Evolutionary conservation across 805 yeast genomes (phyloP), one percentile per base, ranked within the genome.

Genomic region (Candida loeiensis): DNA sequence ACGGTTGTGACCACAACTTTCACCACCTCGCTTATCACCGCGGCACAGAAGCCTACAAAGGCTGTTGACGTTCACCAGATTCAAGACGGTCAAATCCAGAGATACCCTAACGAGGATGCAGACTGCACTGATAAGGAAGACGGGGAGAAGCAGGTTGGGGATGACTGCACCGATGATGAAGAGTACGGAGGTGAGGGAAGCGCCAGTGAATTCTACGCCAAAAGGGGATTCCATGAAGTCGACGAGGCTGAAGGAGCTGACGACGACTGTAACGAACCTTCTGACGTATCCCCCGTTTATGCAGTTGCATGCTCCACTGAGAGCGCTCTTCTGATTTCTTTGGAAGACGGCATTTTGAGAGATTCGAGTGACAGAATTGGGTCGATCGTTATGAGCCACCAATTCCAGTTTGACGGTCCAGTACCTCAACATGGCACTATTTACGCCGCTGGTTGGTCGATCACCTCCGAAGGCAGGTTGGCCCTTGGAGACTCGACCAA

Each of bases 331-430:
- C 46, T 43, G 39, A 56, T 67, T 58, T 48, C 54, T 4, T 52
- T 67, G 20, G 40, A 50, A 9, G 61, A 60, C 26, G 60, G 63
- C 2, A 51, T 61, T 15, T 49, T 67, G 38, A 49, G 56, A 20
- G 70, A 66, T 44, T 42, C 58, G 13, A 54, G 49, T 17, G 51
- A 56, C 37, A 46, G 71, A 40, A 59, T 65, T 38, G 72, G 70
- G 4, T 55, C 64, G 15, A 65, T 67, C 38, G 72, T 66, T 21
- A 54, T 58, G 3, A 59, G 60, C 31, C 58, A 58, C 32, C 71
- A 66, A 45, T 65, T 66, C 44, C 72, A 64, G 43, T 66, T 66
- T 41, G 73, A 67, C 44, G 71, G 69, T 1, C 69, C 71, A 6
- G 53, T 61, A 7, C 71, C 71, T 13, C 71, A 65, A 43, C 50